Conservation (phyloP, 2,329 filamentous ascomycete species). For the Pseudocercospora musae region DNA sequence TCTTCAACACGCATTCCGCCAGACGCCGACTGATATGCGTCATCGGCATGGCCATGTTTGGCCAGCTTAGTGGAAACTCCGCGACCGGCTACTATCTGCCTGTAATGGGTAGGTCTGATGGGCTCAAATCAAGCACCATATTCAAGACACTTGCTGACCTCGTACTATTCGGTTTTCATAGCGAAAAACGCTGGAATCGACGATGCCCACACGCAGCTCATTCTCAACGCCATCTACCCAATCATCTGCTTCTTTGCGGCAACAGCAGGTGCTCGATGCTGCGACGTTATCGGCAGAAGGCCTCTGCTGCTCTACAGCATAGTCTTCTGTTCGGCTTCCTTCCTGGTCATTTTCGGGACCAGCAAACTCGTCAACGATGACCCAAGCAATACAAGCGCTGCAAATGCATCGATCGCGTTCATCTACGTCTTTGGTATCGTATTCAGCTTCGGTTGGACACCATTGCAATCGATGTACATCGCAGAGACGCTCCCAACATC, state of each 20-base stretch:
- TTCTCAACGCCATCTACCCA: constrained; percentile 41
- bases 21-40: constrained; percentile 43
- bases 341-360: constrained; percentile 33
- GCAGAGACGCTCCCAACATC: constrained; percentile 38
- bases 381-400: constrained; percentile 27
- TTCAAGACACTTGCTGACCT: neutral
- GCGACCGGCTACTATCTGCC: constrained; percentile 35
- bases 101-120: constrained; percentile 33
- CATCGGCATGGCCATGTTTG: constrained; percentile 40
- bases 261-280: constrained; percentile 18
- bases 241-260: constrained; percentile 19
- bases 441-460: constrained; percentile 40
- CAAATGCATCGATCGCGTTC: constrained; percentile 36
- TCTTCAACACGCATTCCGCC: constrained; percentile 50
- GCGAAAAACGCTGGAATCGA: constrained; percentile 37
- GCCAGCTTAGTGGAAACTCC: constrained; percentile 40
- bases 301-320: constrained; percentile 36
- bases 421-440: constrained; percentile 41
- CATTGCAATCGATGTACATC: constrained; percentile 38
- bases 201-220: constrained; percentile 35
- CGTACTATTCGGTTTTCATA: constrained; percentile 23
- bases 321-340: constrained; percentile 36
- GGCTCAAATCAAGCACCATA: neutral
- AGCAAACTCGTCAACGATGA: constrained; percentile 29
- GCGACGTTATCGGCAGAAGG: constrained; percentile 22